Conservation (phyloP, 78 protist species). For the Dictyostelium brefeldianum region DNA sequence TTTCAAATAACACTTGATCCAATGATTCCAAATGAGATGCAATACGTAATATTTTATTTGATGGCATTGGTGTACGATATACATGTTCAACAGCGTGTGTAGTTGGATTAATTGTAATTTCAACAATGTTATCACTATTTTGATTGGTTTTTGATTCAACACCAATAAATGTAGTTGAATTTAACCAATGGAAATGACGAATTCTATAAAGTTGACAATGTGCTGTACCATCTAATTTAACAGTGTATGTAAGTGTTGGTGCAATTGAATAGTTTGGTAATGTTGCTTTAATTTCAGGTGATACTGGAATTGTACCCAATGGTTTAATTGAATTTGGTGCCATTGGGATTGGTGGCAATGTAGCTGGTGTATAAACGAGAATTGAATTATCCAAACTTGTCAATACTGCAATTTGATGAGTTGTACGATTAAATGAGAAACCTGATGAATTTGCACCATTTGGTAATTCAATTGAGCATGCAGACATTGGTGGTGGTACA, state of each 20-base stretch:
- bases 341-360: conserved; percentile 32
- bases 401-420: not conserved
- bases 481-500: conserved; percentile 89
- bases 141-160: conserved; percentile 22
- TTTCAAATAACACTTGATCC: conserved; percentile 53
- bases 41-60: not conserved
- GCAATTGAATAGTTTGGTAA: conserved; percentile 42
- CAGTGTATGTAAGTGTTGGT: not conserved
- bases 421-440: conserved; percentile 23
- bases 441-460: not conserved
- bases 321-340: not conserved
- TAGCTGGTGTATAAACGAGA: conserved; percentile 46
- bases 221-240: not conserved
- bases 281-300: not conserved
- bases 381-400: not conserved
- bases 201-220: not conserved
- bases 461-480: not conserved
- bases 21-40: not conserved
- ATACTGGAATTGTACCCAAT: not conserved
- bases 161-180: conserved; percentile 13
- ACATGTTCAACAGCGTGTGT: not conserved
- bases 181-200: conserved; percentile 57
- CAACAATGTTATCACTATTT: conserved; percentile 2
- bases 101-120: not conserved
- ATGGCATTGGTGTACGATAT: not conserved